Conservation (phyloP, 2,329 filamentous ascomycete species). For the Claviceps humidiphila region DNA sequence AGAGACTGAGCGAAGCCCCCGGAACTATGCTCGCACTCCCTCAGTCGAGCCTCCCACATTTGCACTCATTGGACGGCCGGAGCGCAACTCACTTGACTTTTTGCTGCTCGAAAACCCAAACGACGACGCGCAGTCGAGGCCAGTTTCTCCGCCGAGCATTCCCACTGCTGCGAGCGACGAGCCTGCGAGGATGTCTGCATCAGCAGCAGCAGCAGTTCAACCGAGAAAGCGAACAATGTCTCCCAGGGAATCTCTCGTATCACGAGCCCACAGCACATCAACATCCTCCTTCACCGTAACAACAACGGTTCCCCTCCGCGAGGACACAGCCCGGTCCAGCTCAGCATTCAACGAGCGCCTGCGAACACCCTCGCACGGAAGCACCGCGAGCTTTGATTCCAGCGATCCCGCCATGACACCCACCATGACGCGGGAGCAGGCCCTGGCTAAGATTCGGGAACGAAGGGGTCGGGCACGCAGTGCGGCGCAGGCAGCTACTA, state of each 20-base stretch:
- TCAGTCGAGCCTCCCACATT: conserved; percentile 50
- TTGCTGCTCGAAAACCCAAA: conserved; percentile 47
- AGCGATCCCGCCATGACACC: conserved; percentile 47
- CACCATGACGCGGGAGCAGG: conserved; percentile 60
- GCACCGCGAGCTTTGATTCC: conserved; percentile 33
- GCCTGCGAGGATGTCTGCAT: neutral
- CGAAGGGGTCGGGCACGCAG: conserved; percentile 58
- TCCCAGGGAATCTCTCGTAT: conserved; percentile 12
- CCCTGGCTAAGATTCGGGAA: conserved; percentile 61
- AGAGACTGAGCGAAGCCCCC: conserved; percentile 20
- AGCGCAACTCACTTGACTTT: conserved; percentile 46
- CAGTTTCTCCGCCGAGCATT: conserved; percentile 26
- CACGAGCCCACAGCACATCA: conserved; percentile 31
- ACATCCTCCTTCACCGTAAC: conserved; percentile 33
- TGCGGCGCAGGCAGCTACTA: conserved; percentile 48
- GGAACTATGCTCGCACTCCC: conserved; percentile 43
- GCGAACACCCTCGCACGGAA: conserved; percentile 29
- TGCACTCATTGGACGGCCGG: conserved; percentile 36
- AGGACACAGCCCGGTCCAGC: conserved; percentile 24
- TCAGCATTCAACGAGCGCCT: conserved; percentile 31
- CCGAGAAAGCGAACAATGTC: conserved; percentile 7
- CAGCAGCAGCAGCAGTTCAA: neutral
- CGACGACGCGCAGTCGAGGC: conserved; percentile 19
- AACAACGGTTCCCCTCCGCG: conserved; percentile 38
- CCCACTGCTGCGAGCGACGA: conserved; percentile 14